A percentile compares a stretch with the other conserved stretches of the same genome.
Evolutionary conservation across 805 yeast genomes (phyloP).

Genomic region (Kurtzmaniella fragi): DNA sequence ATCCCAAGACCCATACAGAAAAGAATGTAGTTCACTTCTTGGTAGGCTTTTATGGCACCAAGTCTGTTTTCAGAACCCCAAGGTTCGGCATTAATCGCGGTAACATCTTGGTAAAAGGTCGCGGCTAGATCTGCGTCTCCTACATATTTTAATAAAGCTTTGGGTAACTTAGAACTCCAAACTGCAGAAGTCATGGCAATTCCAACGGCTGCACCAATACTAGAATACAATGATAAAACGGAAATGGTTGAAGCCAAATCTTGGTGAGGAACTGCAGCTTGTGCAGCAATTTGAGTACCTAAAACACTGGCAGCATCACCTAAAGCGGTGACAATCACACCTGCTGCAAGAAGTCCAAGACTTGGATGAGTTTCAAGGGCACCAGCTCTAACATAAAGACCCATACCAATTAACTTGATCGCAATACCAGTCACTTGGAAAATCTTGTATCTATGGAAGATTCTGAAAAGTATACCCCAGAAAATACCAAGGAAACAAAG

Average conservation of each 20-base stretch:
- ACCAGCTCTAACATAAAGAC: conserved; percentile 14
- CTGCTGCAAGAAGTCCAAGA: conserved; percentile 10
- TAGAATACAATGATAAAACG: conserved; percentile 24
- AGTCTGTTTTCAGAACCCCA: conserved; percentile 20
- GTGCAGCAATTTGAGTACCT: conserved; percentile 32
- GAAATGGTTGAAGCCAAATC: conserved; percentile 38
- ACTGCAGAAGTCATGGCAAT: conserved; percentile 36
- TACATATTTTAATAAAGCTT: conserved; percentile 17
- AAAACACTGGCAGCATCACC: conserved; percentile 36
- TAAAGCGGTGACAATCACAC: conserved; percentile 23
- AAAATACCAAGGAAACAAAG: conserved; percentile 33
- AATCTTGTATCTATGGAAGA: conserved; percentile 31
- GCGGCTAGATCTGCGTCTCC: conserved; percentile 12
- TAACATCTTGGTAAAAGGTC: conserved; percentile 18
- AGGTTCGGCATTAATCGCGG: conserved; percentile 17
- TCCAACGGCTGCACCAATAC: conserved; percentile 37
- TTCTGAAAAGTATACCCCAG: conserved; percentile 29
- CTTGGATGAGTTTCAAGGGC: no score
- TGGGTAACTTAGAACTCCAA: conserved; percentile 21
- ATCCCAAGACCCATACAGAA: conserved; percentile 24
- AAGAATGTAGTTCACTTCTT: conserved; percentile 20
- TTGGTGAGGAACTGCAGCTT: conserved; percentile 39
- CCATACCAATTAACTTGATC: conserved; percentile 29
- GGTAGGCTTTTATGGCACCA: conserved; percentile 28
- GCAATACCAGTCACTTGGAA: conserved; percentile 27